Base-by-base conservation (phyloP, 345 rosid genomes). In the Euphorbia peplus region DNA sequence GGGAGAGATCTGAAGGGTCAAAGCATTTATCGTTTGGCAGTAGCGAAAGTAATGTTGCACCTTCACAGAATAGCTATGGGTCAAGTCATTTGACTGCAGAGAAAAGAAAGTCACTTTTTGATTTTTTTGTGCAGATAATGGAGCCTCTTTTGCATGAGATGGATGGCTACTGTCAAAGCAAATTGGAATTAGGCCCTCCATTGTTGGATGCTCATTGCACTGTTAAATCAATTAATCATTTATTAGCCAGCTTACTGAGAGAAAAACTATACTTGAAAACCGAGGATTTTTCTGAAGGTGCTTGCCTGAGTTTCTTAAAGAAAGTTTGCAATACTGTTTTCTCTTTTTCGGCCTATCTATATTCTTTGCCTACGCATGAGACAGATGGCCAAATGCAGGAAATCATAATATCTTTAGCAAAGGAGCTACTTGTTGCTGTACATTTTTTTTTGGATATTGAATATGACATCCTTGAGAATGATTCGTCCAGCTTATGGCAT, bases 211-310 rank as follows among this genome's bases (percentile, higher is more conserved):
- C 76, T 66, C 82, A 77, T 67, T 63, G 86, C 76, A 78, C 75
- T 41, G 76, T 90, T 25, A 83, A 81, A 78, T 79, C 90, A 35
- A 71, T 85, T 30, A 92, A 87, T 70, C 79, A 71, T 70, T 75
- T 90, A 73, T 81, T 92, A 63, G 83, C 59, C 69, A 70, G 80
- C 78, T 75, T 88, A 73, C 71, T 80, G 55, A 75, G 22, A 35
- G 92, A 80, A 74, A 81, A 80, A 32, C 69, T 90, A 60, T 88
- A 88, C 76, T 32, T 86, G 42, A 87, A 85, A 78, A 84, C 92
- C 44, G 98, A 91, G 74, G 98, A 91, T 79, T 77, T 77, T 62
- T 83, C 90, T 55, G 87, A 80, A 77, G 97, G 96, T 77, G 89
- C 91, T 77, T 84, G 85, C 78, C 78, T 84, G 73, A 81, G 68